Conservation (phyloP, 495 filamentous ascomycete genomes). For the Neurospora sp. region DNA sequence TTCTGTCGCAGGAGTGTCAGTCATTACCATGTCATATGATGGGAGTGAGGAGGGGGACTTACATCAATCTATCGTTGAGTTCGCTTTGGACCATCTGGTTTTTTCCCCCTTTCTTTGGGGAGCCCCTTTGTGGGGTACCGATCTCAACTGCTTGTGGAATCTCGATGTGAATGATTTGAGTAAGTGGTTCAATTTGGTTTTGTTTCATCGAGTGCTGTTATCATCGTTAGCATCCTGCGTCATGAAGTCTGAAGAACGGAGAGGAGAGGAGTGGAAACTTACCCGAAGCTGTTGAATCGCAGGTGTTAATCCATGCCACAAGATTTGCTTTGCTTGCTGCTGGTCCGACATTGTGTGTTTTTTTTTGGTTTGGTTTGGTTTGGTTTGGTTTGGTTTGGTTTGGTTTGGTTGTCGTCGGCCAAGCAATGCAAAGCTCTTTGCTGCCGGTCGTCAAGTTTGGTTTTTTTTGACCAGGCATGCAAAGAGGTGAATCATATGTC, state of each 20-base stretch:
- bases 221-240: neutral
- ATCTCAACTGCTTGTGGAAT: neutral
- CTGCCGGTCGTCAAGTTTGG: neutral
- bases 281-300: neutral
- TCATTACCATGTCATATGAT: no score
- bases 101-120: neutral
- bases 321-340: neutral
- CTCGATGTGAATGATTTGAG: neutral
- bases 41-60: neutral
- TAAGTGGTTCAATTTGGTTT: neutral
- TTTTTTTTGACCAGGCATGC: neutral
- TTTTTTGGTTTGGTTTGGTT: no score
- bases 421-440: neutral
- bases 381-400: no score
- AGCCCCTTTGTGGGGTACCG: neutral
- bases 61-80: neutral
- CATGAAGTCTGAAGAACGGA: neutral
- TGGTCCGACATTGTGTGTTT: neutral
- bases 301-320: neutral
- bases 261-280: neutral
- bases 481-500: neutral
- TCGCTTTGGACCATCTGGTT: neutral
- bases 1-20: no score
- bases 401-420: no score
- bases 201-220: neutral